Evolutionary conservation across 1,284 basidiomycete species (phyloP), one percentile per base, ranked within the genome.

Genomic region (Schizophyllum commune): DNA sequence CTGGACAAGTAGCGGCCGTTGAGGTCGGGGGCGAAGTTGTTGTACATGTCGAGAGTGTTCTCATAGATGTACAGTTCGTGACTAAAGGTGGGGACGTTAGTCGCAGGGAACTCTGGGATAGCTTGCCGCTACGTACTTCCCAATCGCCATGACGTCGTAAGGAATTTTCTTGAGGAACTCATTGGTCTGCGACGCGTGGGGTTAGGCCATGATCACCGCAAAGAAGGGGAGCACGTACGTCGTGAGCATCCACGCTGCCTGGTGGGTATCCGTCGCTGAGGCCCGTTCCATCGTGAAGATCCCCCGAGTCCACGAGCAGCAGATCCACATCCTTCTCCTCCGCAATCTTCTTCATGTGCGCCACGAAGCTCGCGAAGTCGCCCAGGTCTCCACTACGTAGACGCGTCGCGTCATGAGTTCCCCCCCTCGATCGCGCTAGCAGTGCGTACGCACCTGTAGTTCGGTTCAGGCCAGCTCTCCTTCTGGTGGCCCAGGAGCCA

Each of bases 41-140:
- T 77, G 73, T 91, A 73, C 82, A 92, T 89, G 72, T 93, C 90
- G 55, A 85, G 79, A 0, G 92, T 83, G 68, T 91, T 83, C 4
- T 76, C 80, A 70, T 93, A 94, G 64, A 84, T 79, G 74, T 95
- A 96, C 20, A 96, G 74, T 74, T 96, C 94, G 68, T 96, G 93
- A 68, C 87, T 88, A 56, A 17, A 52, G 39, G 60, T 9, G n/a
- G 21, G 11, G 15, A 13, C 19, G 53, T 55, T 13, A 21, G 9
- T 21, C 9, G 13, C 15, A 3, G 27, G 4, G 39, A 5, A 11
- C 53, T 21, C 13, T 11, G 9, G 9, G 2, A 13, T 3, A 55
- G 19, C 2, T 20, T 52, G 67, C 55, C 8, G 58, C 8, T 13
- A 73, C 83, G 59, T 66, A 86, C 83, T 96, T 96, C 69, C 94